Evolutionary conservation across 2,329 filamentous ascomycete genomes (phyloP).

Genomic region (Hypoxylon rubiginosum): DNA sequence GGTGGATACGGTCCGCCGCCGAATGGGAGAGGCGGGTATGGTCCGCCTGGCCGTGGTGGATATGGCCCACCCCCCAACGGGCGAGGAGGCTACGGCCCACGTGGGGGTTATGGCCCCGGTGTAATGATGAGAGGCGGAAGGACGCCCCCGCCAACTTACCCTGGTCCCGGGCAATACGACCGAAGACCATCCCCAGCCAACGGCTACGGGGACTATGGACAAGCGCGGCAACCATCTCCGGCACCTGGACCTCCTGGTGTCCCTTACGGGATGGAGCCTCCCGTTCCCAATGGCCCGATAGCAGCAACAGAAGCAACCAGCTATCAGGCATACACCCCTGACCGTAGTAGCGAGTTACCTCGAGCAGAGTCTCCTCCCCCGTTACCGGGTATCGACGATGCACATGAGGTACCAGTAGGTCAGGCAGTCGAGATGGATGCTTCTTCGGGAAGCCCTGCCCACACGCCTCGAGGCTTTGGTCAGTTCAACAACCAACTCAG

Average conservation of each 20-base stretch:
- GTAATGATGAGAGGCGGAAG: constrained; percentile 56
- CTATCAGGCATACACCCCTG: constrained; percentile 61
- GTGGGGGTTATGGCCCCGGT: constrained; percentile 51
- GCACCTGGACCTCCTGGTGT: constrained; percentile 55
- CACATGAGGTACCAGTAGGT: constrained; percentile 59
- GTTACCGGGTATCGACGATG: constrained; percentile 61
- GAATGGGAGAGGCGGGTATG: constrained; percentile 62
- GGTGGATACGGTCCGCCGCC: constrained; percentile 60
- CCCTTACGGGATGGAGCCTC: constrained; percentile 56
- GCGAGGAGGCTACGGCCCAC: constrained; percentile 52
- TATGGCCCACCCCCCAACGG: constrained; percentile 57
- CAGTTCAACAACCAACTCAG: constrained; percentile 62
- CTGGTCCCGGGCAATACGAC: constrained; percentile 57
- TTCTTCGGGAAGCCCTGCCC: constrained; percentile 66
- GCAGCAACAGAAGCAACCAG: constrained; percentile 47
- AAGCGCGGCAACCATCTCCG: constrained; percentile 54
- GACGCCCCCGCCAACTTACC: constrained; percentile 61
- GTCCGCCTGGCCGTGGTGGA: constrained; percentile 60
- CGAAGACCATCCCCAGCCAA: constrained; percentile 49
- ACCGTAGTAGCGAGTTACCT: constrained; percentile 62
- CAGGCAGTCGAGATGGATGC: constrained; percentile 87
- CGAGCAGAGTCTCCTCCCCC: constrained; percentile 76
- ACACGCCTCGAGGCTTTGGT: constrained; percentile 58
- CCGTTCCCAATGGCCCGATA: constrained; percentile 55
- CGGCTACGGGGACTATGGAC: constrained; percentile 48